Conservation (phyloP, 202 grass and related monocot species). For the Musa balbisiana region DNA sequence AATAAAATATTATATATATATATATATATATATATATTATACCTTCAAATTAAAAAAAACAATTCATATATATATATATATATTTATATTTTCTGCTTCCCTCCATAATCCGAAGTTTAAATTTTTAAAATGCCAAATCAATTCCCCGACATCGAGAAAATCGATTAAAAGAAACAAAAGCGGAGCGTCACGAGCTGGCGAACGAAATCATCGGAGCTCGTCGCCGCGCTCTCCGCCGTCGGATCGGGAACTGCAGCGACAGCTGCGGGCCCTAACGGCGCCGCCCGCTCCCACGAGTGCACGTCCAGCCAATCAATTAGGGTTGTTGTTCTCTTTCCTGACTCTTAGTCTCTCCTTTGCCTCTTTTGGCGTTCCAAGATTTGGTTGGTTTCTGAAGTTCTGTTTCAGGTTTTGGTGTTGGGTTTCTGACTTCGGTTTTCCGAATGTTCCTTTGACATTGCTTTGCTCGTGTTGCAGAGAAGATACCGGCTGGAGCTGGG, state of each 20-base stretch:
- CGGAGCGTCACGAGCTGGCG: too few relatives aligned
- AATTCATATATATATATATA: too few relatives aligned
- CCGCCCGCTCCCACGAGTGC: neutral
- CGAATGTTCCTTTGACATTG: neutral
- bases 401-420: neutral
- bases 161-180: neutral
- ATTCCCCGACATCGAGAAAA: neutral
- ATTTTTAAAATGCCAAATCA: too few relatives aligned
- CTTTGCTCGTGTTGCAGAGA: neutral
- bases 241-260: neutral
- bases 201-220: neutral
- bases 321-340: neutral
- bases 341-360: neutral
- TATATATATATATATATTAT: too few relatives aligned
- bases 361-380: neutral
- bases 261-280: neutral
- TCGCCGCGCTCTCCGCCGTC: neutral
- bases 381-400: neutral
- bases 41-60: too few relatives aligned
- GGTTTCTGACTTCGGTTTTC: too few relatives aligned
- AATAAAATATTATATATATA: too few relatives aligned
- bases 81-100: too few relatives aligned
- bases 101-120: too few relatives aligned
- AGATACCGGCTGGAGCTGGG: neutral
- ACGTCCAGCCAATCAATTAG: neutral